Base-by-base conservation (phyloP, 257 asterid species). In the Cynanchum wilfordii region DNA sequence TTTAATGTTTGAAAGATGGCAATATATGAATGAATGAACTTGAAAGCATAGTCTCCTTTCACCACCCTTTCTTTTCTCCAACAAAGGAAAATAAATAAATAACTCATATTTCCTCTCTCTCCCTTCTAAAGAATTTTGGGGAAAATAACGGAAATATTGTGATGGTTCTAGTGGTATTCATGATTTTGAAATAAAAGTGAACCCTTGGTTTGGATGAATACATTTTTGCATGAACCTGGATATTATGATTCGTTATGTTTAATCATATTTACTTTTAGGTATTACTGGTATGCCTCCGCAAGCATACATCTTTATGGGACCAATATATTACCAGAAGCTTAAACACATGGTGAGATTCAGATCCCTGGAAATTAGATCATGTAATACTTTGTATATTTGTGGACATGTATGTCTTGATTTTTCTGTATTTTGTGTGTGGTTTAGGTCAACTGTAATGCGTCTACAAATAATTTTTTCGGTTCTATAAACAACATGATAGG, bases 221-320 rank as follows among this genome's bases (percentile, higher is more conserved):
- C 7, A 13, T 44, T 5, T 69, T 59, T 47, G 27, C 65, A 59
- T 24, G 57, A 49, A 58, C 66, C 49, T 64, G 16, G 33, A 64
- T 59, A 19, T 44, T 51, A 65, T 5, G 45, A 30, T 62, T 15
- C 58, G 52, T 4, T 51, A 58, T 47, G 68, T 62, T 29, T 52
- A 67, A 66, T 16, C 75, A 10, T 78, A 40, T 19, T 42, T 76
- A 40, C 8, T 71, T 80, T 42, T 86, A 88, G 99, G 99, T 72
- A 90, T 91, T 78, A 90, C 95, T 52, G 99, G 99, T 30, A 88
- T 86, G 86, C 98, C 99, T 52, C 80, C 91, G 65, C 96, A 94
- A 81, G 96, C 97, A 65, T 94, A 94, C 75, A 89, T 94, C 62
- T 94, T 91, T 84, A 94, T 94, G 99, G 99, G 99, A 15, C 99